These are phyloP conservation scores for Exophiala alcalophila DNA, from an alignment of 2,329 filamentous ascomycete species.

Conservation along the genomic window DNA sequence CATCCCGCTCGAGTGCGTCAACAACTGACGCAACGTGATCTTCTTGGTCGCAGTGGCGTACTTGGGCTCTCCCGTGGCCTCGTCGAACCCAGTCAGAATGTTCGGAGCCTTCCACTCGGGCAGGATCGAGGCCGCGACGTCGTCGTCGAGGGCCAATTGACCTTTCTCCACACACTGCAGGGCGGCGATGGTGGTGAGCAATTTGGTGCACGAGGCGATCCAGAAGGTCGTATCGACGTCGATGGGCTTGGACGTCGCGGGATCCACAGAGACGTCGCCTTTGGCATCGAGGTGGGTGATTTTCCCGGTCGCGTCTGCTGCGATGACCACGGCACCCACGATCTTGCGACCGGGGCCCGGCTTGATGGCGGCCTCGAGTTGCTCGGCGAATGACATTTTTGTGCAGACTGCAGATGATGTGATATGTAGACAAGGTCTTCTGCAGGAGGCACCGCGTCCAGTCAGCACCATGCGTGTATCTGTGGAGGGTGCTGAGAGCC, in stretches of 20 bases:
- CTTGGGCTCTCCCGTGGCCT: slow-evolving; percentile 34
- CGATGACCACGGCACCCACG: slow-evolving; percentile 19
- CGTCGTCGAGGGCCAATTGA: slow-evolving; percentile 46
- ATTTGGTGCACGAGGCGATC: slow-evolving; percentile 39
- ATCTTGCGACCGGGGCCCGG: slow-evolving; percentile 16
- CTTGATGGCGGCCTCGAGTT: slow-evolving; percentile 48
- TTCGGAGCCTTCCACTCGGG: slow-evolving; percentile 51
- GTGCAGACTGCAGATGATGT: no score
- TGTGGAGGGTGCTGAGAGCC: no score
- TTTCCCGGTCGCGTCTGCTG: slow-evolving; percentile 20
- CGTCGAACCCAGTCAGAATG: slow-evolving; percentile 49
- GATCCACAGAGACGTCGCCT: slow-evolving; percentile 13
- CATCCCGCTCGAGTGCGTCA: slow-evolving; percentile 26
- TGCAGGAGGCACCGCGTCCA: no score
- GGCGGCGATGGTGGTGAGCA: slow-evolving; percentile 52
- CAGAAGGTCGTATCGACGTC: slow-evolving; percentile 26
- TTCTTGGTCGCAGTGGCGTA: slow-evolving; percentile 29
- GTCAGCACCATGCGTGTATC: no score
- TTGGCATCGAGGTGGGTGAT: slow-evolving; percentile 15
- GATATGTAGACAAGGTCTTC: no score
- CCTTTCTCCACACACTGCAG: slow-evolving; percentile 57
- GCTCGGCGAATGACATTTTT: slow-evolving; percentile 69
- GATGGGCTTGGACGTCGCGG: slow-evolving; percentile 19
- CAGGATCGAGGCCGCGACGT: slow-evolving; percentile 44
- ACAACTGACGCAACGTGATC: slow-evolving; percentile 26